Evolutionary conservation across 805 yeast genomes (phyloP), one percentile per base, ranked within the genome.

Genomic region (Candida palmyrensis): DNA sequence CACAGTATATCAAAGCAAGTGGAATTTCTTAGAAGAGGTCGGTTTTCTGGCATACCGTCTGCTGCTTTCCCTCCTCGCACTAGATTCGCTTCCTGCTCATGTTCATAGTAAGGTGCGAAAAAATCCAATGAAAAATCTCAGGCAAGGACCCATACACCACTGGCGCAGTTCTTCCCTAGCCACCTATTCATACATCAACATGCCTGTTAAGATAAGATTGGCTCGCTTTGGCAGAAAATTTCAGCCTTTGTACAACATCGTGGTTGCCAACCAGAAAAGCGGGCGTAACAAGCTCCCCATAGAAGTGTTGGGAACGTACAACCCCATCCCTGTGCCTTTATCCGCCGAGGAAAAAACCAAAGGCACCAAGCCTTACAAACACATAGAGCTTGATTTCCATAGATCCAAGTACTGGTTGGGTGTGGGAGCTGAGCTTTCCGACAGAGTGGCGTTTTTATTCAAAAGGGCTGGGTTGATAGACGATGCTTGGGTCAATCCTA

Each of bases 371-470:
- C 84, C 89, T 9, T 68, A 73, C 30, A 90, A 92, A 55, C 88
- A 88, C 45, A 75, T 90, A 25, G 73, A 79, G 44, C 64, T 92
- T 23, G 97, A 92, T 54, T 88, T 92, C 53, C 77, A 78, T 43
- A 77, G 96, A 48, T 77, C 96, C 4, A 87, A 87, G 57, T 92
- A 92, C 60, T 92, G 98, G 98, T 65, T 92, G 22, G 95, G 96
- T 48, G 95, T 87, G 13, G 98, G 98, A 9, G 97, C 97, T 1
- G 95, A 85, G 54, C 95, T 96, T 5, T 78, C 90, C 16, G 88
- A 82, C 27, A 67, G 92, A 3, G 95, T 90, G 9, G 72, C 77
- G 2, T 77, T 77, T 43, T 62, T 92, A 33, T 74, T 92, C 54
- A 79, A 77, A 52, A 86, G 80, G 56, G 87, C 84, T 28, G 88